Conservation (phyloP, 495 filamentous ascomycete species). For the Daldinia grandis region DNA sequence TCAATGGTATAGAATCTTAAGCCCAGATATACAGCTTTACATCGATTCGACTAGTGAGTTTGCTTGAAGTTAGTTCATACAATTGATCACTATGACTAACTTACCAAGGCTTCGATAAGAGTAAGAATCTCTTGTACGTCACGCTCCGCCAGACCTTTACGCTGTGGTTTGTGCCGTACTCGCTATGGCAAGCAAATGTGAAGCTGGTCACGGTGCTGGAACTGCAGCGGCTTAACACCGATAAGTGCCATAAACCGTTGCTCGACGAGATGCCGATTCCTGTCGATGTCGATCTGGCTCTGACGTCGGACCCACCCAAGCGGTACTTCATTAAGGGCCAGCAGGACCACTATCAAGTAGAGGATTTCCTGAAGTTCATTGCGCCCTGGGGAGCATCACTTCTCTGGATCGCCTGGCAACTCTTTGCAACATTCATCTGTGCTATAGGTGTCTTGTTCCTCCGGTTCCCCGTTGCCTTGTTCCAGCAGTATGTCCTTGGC, state of each 20-base stretch:
- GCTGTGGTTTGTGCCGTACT: conserved; percentile 78
- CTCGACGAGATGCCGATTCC: background rate
- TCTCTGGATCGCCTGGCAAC: conserved; percentile 64
- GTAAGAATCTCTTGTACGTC: conserved; percentile 72
- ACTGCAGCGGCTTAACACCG: conserved; percentile 51
- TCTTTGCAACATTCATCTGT: conserved; percentile 69
- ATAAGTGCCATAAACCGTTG: conserved; percentile 18
- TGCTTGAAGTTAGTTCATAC: too few relatives aligned
- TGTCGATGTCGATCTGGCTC: conserved; percentile 7
- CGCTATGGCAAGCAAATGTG: conserved; percentile 66
- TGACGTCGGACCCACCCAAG: conserved; percentile 12
- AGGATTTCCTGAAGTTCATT: conserved; percentile 79
- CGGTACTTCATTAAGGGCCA: conserved; percentile 76
- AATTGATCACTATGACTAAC: background rate
- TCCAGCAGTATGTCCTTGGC: conserved; percentile 16
- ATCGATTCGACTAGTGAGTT: conserved; percentile 72
- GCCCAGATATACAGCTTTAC: conserved; percentile 72
- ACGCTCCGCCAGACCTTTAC: conserved; percentile 75
- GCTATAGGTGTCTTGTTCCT: conserved; percentile 58
- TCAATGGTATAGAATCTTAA: conserved; percentile 88
- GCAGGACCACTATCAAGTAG: conserved; percentile 83
- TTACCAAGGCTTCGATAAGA: conserved; percentile 70
- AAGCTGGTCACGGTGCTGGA: conserved; percentile 77
- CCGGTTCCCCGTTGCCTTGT: conserved; percentile 8
- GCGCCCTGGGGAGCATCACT: conserved; percentile 56